These are phyloP conservation scores for Besnoitia besnoiti DNA, from an alignment of 169 alveolate species.

Conservation along the genomic window DNA sequence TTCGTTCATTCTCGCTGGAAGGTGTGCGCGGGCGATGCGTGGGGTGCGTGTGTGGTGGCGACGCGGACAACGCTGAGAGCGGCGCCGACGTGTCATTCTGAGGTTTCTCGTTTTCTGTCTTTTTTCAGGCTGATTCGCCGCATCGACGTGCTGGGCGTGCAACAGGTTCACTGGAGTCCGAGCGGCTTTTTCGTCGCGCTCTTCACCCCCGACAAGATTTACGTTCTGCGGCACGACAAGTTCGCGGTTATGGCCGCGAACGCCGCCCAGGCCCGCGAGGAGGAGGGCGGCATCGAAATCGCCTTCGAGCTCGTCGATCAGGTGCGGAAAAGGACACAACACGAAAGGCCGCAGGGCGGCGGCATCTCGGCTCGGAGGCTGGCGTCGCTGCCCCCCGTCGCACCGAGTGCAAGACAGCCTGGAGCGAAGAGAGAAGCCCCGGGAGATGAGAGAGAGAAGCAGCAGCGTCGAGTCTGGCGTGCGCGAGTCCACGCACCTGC, in stretches of 20 bases:
- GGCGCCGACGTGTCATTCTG: no score
- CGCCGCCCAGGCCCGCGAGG: constrained; percentile 60
- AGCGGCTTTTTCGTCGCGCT: constrained; percentile 43
- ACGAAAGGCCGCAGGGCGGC: no score
- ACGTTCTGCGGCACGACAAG: constrained; percentile 82
- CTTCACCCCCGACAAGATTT: constrained; percentile 64
- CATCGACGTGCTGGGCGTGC: constrained; percentile 76
- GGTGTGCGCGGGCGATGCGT: no score
- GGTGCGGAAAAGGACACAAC: constrained; percentile 24
- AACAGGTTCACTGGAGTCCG: constrained; percentile 47
- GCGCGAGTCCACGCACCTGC: no score
- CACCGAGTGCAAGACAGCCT: no score
- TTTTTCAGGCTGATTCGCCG: constrained; percentile 71
- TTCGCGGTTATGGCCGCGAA: constrained; percentile 77
- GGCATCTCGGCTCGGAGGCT: no score
- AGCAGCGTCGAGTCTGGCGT: no score
- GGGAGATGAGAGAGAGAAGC: neutral
- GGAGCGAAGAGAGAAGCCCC: neutral
- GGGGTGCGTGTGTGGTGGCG: no score
- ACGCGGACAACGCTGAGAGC: no score
- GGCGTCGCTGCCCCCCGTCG: no score
- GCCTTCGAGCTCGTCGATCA: constrained; percentile 88
- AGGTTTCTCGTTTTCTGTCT: no score
- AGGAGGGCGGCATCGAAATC: constrained; percentile 87
- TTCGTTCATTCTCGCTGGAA: no score